Percentiles rank a stretch among this genome's conserved stretches.
These are phyloP conservation scores for Fusarium beomiforme DNA, from an alignment of 2,329 filamentous ascomycete species.

Conservation along the genomic window DNA sequence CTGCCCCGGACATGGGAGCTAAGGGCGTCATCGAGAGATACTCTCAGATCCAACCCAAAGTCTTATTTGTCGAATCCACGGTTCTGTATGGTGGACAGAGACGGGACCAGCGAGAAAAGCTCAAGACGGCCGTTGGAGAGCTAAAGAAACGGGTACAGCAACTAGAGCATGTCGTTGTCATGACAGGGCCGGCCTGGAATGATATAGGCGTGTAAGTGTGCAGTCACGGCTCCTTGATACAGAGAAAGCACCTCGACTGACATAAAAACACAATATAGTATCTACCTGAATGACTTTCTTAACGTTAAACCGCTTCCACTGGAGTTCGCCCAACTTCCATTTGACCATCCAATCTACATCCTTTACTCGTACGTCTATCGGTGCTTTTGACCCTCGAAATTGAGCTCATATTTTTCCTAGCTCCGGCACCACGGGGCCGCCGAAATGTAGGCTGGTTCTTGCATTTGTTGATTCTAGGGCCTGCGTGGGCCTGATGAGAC, in stretches of 20 bases:
- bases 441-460: background rate
- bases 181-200: background rate
- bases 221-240: no score
- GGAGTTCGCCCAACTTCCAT: background rate
- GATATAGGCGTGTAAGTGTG: background rate
- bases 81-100: background rate
- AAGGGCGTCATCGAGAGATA: background rate
- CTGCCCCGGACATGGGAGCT: background rate
- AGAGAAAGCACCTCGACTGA: no score
- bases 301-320: background rate
- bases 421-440: background rate
- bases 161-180: background rate
- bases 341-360: conserved; percentile 4
- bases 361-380: background rate
- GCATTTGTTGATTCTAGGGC: no score
- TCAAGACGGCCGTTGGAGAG: background rate
- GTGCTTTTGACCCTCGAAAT: background rate
- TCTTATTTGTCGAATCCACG: background rate
- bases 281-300: background rate
- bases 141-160: background rate
- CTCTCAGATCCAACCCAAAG: background rate
- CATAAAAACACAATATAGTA: no score
- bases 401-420: background rate
- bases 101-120: background rate
- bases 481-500: no score